Evolutionary conservation across 768 basidiomycete genomes (phyloP).

Genomic region (Mrakia blollopis): DNA sequence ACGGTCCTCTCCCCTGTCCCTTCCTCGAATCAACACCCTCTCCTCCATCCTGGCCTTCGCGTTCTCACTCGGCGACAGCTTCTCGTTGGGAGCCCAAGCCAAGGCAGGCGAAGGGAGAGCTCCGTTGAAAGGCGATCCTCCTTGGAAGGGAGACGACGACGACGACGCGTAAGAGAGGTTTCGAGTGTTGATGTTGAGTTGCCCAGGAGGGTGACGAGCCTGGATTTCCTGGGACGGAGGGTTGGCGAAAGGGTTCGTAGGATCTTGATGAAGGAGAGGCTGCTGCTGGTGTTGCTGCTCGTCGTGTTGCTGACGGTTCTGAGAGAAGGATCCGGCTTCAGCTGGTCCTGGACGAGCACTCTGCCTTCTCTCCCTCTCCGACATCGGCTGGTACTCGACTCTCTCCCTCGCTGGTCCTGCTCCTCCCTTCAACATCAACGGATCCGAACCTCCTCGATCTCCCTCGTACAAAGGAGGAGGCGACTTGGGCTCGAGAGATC

Average conservation of each 20-base stretch:
- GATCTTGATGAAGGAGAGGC: conserved; percentile 5
- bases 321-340: neutral
- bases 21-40: conserved; percentile 19
- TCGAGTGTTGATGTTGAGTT: neutral
- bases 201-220: neutral
- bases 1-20: conserved; percentile 17
- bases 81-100: conserved; percentile 12
- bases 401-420: neutral
- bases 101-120: conserved; percentile 1
- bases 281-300: neutral
- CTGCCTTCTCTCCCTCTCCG: neutral
- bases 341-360: neutral
- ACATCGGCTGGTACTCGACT: conserved; percentile 14
- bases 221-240: conserved; percentile 3
- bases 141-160: neutral
- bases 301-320: neutral
- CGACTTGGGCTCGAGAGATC: neutral
- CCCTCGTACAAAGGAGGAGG: conserved; percentile 12
- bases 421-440: neutral
- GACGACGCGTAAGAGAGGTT: conserved; percentile 3
- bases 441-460: neutral
- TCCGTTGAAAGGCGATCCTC: neutral
- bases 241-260: neutral
- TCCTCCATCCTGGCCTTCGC: conserved; percentile 11
- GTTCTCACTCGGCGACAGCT: neutral